Evolutionary conservation across 331 rosid species (phyloP).

Genomic region (Erythrophleum ivorense): DNA sequence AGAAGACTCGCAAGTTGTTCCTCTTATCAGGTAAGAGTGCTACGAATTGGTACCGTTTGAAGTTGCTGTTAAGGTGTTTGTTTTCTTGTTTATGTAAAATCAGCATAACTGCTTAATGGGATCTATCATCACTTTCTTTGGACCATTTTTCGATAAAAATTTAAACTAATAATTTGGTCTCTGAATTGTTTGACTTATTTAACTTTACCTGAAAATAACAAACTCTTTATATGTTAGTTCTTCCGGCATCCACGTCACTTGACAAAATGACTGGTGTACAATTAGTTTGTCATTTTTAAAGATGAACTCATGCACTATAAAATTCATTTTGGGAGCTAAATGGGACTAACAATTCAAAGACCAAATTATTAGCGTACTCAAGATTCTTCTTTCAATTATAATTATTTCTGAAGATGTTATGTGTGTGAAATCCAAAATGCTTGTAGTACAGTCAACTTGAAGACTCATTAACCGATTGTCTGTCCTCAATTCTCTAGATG

Average conservation of each 20-base stretch:
- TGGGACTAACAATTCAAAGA: neutral
- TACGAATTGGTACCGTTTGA: neutral
- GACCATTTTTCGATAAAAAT: neutral
- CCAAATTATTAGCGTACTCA: neutral
- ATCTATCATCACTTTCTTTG: neutral
- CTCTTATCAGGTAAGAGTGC: slow-evolving; percentile 67
- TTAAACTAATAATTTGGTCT: neutral
- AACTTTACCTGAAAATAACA: neutral
- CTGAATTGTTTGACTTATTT: neutral
- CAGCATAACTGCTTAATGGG: neutral
- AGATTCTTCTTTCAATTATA: neutral
- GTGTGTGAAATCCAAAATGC: neutral
- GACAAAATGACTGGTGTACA: neutral
- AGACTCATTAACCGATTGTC: slow-evolving; percentile 30
- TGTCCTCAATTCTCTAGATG: slow-evolving; percentile 61
- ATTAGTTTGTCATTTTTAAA: neutral
- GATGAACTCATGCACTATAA: too few relatives aligned
- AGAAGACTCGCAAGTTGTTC: slow-evolving; percentile 78
- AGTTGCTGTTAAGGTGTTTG: slow-evolving; percentile 40
- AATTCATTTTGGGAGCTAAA: neutral
- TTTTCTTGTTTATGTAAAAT: slow-evolving; percentile 28
- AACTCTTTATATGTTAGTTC: neutral
- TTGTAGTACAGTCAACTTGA: slow-evolving; percentile 4
- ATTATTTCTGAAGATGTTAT: neutral
- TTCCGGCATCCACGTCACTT: neutral